These are phyloP conservation scores for Parsonsia alboflavescens DNA, from an alignment of 257 asterid genomes.

Conservation along the genomic window DNA sequence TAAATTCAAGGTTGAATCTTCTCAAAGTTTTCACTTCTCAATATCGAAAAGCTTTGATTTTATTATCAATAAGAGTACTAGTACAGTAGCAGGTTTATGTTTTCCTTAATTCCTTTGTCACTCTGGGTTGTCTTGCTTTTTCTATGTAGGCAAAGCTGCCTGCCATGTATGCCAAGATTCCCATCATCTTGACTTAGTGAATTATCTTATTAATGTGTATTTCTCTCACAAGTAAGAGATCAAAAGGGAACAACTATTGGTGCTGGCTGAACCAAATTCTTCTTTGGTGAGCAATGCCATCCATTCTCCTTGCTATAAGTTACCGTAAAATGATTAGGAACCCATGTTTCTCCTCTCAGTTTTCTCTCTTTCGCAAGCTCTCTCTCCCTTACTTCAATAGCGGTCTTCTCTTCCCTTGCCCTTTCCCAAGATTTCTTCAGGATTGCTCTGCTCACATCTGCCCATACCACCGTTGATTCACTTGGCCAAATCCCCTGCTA, in stretches of 20 bases:
- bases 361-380: slow-evolving; percentile 41
- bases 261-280: slow-evolving; percentile 45
- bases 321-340: slow-evolving; percentile 52
- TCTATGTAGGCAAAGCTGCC: not conserved
- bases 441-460: slow-evolving; percentile 52
- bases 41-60: too few relatives aligned
- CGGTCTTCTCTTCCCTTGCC: slow-evolving; percentile 58
- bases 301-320: slow-evolving; percentile 53
- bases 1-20: not conserved
- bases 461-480: slow-evolving; percentile 75
- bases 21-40: too few relatives aligned
- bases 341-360: slow-evolving; percentile 39
- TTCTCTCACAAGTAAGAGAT: not conserved
- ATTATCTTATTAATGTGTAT: too few relatives aligned
- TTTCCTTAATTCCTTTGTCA: not conserved
- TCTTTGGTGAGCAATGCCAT: slow-evolving; percentile 56
- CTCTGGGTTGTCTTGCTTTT: not conserved
- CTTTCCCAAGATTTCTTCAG: slow-evolving; percentile 55
- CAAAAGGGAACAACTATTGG: slow-evolving; percentile 54
- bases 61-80: too few relatives aligned
- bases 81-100: too few relatives aligned
- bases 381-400: slow-evolving; percentile 62
- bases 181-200: too few relatives aligned
- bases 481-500: slow-evolving; percentile 39
- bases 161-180: not conserved